phyloP scores from a whole-genome alignment of 306 rosid genomes.

The Citrullus colocynthis region DNA sequence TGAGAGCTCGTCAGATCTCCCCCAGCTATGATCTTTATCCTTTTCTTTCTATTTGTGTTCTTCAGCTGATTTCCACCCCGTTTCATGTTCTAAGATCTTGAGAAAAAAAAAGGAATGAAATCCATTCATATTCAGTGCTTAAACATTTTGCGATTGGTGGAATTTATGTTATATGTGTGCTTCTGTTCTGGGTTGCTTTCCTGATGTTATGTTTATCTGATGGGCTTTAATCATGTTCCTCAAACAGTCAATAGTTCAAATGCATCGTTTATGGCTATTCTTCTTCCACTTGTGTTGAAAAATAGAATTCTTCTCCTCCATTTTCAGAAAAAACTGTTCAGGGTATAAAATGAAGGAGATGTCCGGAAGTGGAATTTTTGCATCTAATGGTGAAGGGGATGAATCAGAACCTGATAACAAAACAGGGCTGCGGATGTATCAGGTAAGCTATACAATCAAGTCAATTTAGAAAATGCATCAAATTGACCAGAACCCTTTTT shows the following conservation, averaged over 20 bases:
- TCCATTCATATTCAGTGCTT: background rate
- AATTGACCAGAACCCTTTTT: background rate
- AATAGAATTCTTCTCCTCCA: background rate
- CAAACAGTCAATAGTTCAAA: background rate
- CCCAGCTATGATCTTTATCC: background rate
- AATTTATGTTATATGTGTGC: background rate
- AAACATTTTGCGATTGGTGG: background rate
- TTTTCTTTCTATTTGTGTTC: background rate
- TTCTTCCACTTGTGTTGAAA: background rate
- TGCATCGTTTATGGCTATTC: background rate
- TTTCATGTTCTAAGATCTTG: background rate
- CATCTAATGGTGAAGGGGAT: conserved; percentile 27
- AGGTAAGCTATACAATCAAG: conserved; percentile 28
- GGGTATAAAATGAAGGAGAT: conserved; percentile 63
- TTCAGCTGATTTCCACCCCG: background rate
- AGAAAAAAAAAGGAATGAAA: background rate
- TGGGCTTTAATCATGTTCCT: background rate
- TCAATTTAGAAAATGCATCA: background rate
- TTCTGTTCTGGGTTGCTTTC: background rate
- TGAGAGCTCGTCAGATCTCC: background rate
- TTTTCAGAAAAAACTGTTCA: conserved; percentile 59
- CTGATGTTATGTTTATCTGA: background rate
- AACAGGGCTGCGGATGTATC: conserved; percentile 47
- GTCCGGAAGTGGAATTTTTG: conserved; percentile 55
- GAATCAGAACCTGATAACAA: conserved; percentile 33